A percentile compares a stretch with the other conserved stretches of the same genome.
Evolutionary conservation across 2,329 filamentous ascomycete species (phyloP).

Genomic region (Apiospora pterosperma): DNA sequence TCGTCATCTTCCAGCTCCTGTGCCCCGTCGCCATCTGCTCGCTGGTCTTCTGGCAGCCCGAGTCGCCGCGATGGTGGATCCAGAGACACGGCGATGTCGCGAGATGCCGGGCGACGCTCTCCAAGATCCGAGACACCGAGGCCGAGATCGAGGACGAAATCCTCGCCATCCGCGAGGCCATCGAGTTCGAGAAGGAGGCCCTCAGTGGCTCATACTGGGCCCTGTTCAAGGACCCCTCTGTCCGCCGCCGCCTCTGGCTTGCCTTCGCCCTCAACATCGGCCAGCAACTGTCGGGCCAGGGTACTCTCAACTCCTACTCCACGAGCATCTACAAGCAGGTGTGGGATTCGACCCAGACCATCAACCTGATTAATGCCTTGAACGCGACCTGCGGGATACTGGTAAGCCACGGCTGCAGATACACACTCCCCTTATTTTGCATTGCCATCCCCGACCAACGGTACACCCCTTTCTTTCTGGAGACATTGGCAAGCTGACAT

Average conservation of each 20-base stretch:
- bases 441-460: no score
- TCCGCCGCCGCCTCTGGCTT: slow-evolving; percentile 63
- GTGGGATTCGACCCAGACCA: slow-evolving; percentile 54
- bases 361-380: slow-evolving; percentile 70
- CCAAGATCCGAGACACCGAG: slow-evolving; percentile 59
- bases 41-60: slow-evolving; percentile 63
- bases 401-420: background rate
- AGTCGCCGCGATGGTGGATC: slow-evolving; percentile 67
- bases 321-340: slow-evolving; percentile 73
- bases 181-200: slow-evolving; percentile 70
- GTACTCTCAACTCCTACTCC: slow-evolving; percentile 69
- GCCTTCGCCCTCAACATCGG: slow-evolving; percentile 67
- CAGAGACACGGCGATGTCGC: slow-evolving; percentile 58
- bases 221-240: slow-evolving; percentile 66
- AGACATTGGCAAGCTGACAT: background rate
- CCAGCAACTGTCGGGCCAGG: slow-evolving; percentile 70
- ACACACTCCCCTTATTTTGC: no score
- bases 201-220: slow-evolving; percentile 61
- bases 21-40: slow-evolving; percentile 59
- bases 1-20: slow-evolving; percentile 71
- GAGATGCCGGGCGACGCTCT: slow-evolving; percentile 54
- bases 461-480: background rate
- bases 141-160: slow-evolving; percentile 66
- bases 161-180: slow-evolving; percentile 60
- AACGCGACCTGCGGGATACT: slow-evolving; percentile 71